Evolutionary conservation across 1,284 basidiomycete species (phyloP).

Genomic region (Trichosporon inkin): DNA sequence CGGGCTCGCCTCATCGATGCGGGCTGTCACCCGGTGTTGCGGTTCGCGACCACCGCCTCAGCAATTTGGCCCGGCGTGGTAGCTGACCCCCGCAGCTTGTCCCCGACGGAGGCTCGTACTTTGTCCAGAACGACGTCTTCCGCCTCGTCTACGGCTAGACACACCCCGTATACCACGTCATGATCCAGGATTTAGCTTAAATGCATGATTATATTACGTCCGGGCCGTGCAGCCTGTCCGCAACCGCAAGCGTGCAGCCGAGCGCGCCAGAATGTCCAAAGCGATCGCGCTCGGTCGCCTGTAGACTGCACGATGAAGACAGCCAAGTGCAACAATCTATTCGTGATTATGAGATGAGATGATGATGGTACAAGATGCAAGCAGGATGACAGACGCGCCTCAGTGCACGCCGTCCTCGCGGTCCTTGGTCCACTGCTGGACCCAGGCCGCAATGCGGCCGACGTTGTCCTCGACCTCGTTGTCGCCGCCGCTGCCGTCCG

Average conservation of each 20-base stretch:
- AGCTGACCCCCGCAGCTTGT: slow-evolving; percentile 55
- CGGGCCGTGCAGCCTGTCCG: background rate
- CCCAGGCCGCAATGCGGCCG: slow-evolving; percentile 78
- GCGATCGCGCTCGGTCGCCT: no score
- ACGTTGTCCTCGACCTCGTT: slow-evolving; percentile 78
- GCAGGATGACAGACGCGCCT: background rate
- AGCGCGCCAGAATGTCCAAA: no score
- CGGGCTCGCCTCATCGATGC: no score
- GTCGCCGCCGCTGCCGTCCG: slow-evolving; percentile 64
- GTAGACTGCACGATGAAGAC: no score
- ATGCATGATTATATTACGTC: slow-evolving; percentile 9
- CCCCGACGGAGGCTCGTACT: slow-evolving; percentile 72
- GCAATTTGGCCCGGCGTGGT: no score
- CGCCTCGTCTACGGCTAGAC: slow-evolving; percentile 56
- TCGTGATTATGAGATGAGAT: background rate
- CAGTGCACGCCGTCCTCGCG: slow-evolving; percentile 31
- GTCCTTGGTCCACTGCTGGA: slow-evolving; percentile 68
- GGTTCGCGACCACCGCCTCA: background rate
- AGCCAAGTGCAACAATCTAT: background rate
- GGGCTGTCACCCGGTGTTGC: background rate
- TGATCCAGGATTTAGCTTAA: slow-evolving; percentile 6
- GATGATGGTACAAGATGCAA: no score
- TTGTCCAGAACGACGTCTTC: slow-evolving; percentile 88
- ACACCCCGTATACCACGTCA: background rate
- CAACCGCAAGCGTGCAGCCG: no score